Conservation (phyloP, 768 basidiomycete species). For the Pholiota conissans region DNA sequence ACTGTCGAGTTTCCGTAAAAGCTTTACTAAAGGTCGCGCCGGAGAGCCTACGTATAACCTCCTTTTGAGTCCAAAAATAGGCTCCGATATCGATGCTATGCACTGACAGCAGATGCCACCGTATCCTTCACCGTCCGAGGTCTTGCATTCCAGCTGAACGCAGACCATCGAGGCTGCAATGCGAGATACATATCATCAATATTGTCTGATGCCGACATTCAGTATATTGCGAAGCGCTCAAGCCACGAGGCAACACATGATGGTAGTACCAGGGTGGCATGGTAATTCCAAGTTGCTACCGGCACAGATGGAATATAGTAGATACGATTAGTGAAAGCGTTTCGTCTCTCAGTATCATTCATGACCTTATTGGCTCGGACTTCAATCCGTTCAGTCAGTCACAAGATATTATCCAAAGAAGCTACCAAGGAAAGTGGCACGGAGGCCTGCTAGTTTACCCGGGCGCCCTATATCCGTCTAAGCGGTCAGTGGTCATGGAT, state of each 20-base stretch:
- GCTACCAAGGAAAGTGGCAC: background rate
- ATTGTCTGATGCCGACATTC: no score
- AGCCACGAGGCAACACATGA: no score
- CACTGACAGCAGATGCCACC: background rate
- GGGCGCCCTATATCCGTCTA: slow-evolving; percentile 4
- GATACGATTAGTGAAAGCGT: no score
- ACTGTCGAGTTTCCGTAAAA: background rate
- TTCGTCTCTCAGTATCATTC: background rate
- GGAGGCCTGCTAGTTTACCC: background rate
- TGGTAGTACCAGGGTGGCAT: no score
- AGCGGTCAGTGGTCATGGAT: background rate
- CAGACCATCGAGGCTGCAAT: no score
- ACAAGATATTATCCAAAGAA: background rate
- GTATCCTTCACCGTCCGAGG: background rate
- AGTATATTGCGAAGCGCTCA: no score
- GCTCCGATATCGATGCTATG: no score
- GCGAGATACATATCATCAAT: no score
- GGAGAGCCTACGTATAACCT: background rate
- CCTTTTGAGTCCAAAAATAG: background rate
- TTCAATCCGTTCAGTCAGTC: background rate
- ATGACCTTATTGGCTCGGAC: background rate
- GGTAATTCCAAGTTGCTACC: no score
- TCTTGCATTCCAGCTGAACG: no score
- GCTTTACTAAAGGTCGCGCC: background rate
- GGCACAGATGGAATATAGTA: no score